These are phyloP conservation scores for Eucalyptus shirleyi DNA, from an alignment of 345 rosid genomes.

Conservation along the genomic window DNA sequence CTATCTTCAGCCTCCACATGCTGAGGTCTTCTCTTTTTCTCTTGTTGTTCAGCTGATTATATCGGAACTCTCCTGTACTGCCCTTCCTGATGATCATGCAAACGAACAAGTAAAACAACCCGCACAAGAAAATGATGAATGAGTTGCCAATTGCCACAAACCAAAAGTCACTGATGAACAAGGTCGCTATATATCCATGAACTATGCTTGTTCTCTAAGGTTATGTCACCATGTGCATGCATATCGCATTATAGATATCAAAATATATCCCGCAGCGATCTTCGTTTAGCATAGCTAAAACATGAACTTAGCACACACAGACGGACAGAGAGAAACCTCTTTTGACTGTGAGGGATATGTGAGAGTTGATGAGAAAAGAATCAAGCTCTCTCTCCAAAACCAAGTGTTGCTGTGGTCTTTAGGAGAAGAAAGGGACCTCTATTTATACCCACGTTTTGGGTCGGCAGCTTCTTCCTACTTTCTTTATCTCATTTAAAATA, in stretches of 20 bases:
- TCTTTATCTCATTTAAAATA: not conserved
- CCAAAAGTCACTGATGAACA: not conserved
- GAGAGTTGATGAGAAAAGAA: not conserved
- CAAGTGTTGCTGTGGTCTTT: not conserved
- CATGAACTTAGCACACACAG: not conserved
- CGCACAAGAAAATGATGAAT: not conserved
- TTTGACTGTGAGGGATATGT: not conserved
- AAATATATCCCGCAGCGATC: not conserved
- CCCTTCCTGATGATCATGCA: not conserved
- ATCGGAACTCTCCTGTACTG: not conserved
- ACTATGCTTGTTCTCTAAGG: not conserved
- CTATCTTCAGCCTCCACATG: constrained; percentile 23
- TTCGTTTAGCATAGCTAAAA: not conserved
- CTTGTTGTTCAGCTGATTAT: not conserved
- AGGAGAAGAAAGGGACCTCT: not conserved
- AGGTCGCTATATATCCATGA: not conserved
- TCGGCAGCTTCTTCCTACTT: not conserved
- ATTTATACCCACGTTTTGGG: not conserved
- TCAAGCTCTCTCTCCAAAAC: not conserved
- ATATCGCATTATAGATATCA: not conserved
- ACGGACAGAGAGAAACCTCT: not conserved
- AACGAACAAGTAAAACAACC: not conserved
- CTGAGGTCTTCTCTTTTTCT: not conserved
- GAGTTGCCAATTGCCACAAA: not conserved
- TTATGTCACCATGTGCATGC: not conserved